Base-by-base conservation (phyloP, 495 filamentous ascomycete species). In the Aspergillus bridgeri region DNA sequence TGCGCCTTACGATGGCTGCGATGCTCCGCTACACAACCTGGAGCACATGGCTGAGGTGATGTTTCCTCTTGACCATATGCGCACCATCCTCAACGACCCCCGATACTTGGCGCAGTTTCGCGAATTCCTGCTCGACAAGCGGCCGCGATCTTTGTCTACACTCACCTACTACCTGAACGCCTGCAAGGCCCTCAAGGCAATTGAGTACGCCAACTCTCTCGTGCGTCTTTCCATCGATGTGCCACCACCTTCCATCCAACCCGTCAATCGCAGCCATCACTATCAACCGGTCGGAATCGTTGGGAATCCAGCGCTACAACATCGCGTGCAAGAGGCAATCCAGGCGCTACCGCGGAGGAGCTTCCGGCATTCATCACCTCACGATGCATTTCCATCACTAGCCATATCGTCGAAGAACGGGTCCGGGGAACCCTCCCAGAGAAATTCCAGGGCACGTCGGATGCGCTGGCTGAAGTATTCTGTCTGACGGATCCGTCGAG, bases 401-500 rank as follows among this genome's bases (percentile, higher is more conserved):
- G 70, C 44, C 66, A 64, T 8, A 69, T 75, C 21, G 69, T 75
- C 13, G 69, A 72, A 46, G 70, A 70, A 57, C 67, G 70, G 0
- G 57, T 75, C 4, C 66, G 70, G 5, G 70, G 70, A 5, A 72
- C 69, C 1, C 61, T 75, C 8, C 70, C 70, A 0, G 58, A 65
- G 27, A 73, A 72, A 54, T 74, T 77, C 81, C 38, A 75, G 70
- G 53, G 81, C 77, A 61, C 86, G 11, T 85, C 86, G 3, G 87
- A 91, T 65, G 88, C 88, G 4, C 61, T 92, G 48, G 87, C 86
- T 0, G 88, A 91, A 63, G 86, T 88, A 0, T 92, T 91, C 61
- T 90, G 88, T 65, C 69, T 91, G 59, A 88, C 87, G 6, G 89
- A 92, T 71, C 88, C 89, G 7, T 85, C 85, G 21, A 74, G 86